These are phyloP conservation scores for Diaporthe batatas DNA, from an alignment of 2,329 filamentous ascomycete genomes.

Conservation along the genomic window DNA sequence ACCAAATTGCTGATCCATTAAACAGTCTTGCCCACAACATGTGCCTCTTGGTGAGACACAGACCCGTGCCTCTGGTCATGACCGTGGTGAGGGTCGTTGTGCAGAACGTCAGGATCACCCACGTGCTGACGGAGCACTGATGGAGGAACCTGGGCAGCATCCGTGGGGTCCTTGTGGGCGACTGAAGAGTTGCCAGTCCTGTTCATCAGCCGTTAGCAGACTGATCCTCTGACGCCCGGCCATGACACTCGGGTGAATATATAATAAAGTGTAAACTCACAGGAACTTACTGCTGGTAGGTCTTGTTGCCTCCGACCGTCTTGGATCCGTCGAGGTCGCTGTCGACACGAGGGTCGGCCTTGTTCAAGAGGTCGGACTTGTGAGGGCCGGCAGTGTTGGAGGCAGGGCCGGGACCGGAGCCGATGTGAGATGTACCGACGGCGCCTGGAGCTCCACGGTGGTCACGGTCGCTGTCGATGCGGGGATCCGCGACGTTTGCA, in stretches of 20 bases:
- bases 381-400: slow-evolving; percentile 65
- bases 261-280: slow-evolving; percentile 33
- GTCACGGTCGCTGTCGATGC: slow-evolving; percentile 56
- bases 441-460: slow-evolving; percentile 44
- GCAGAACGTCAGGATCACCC: slow-evolving; percentile 60
- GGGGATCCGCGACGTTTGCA: slow-evolving; percentile 54
- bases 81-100: slow-evolving; percentile 59
- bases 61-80: slow-evolving; percentile 61
- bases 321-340: slow-evolving; percentile 67
- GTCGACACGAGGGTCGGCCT: slow-evolving; percentile 68
- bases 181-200: slow-evolving; percentile 10
- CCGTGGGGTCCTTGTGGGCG: slow-evolving; percentile 61
- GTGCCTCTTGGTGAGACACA: slow-evolving; percentile 61
- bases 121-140: slow-evolving; percentile 64
- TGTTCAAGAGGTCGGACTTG: slow-evolving; percentile 66
- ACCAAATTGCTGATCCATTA: slow-evolving; percentile 7
- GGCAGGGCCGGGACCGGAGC: slow-evolving; percentile 52
- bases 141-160: slow-evolving; percentile 70
- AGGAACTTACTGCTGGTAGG: slow-evolving; percentile 58
- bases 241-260: slow-evolving; percentile 46
- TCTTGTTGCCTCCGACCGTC: slow-evolving; percentile 68
- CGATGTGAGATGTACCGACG: slow-evolving; percentile 42
- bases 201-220: neutral
- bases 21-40: slow-evolving; percentile 54
- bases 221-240: neutral